These are phyloP conservation scores for Chlorophyllum brunneum DNA, from an alignment of 768 basidiomycete genomes.

Conservation along the genomic window DNA sequence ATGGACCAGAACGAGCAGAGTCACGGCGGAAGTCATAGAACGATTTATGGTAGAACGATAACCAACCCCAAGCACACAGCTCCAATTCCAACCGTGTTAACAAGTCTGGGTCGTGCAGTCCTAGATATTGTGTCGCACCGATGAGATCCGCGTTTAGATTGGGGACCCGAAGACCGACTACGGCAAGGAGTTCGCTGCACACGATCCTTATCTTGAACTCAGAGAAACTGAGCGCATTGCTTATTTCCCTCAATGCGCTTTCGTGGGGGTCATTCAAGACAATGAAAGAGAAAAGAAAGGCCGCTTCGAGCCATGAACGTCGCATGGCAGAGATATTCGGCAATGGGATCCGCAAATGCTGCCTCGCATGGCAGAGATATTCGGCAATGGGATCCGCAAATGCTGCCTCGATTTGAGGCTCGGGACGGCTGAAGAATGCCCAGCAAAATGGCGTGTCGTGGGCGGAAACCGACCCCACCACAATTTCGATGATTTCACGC, in stretches of 20 bases:
- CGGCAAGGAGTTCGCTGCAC: background rate
- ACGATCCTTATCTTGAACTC: background rate
- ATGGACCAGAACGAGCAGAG: background rate
- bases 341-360: background rate
- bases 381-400: background rate
- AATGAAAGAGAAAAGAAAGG: background rate
- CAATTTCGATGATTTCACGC: conserved; percentile 1
- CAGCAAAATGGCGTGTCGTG: background rate
- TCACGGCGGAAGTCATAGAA: background rate
- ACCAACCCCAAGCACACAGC: background rate
- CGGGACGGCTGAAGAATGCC: conserved; percentile 1
- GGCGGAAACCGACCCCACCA: background rate
- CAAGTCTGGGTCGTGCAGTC: background rate
- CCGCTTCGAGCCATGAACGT: background rate
- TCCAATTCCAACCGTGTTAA: background rate
- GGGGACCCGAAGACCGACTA: background rate
- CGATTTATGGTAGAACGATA: background rate
- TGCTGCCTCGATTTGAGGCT: background rate
- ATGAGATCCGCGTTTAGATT: background rate
- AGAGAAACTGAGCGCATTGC: background rate
- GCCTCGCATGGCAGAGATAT: background rate
- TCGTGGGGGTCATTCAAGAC: background rate
- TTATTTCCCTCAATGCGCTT: background rate
- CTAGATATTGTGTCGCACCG: no score
- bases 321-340: background rate